Conservation (phyloP, 2,329 filamentous ascomycete genomes). For the Didymella arachidicola region DNA sequence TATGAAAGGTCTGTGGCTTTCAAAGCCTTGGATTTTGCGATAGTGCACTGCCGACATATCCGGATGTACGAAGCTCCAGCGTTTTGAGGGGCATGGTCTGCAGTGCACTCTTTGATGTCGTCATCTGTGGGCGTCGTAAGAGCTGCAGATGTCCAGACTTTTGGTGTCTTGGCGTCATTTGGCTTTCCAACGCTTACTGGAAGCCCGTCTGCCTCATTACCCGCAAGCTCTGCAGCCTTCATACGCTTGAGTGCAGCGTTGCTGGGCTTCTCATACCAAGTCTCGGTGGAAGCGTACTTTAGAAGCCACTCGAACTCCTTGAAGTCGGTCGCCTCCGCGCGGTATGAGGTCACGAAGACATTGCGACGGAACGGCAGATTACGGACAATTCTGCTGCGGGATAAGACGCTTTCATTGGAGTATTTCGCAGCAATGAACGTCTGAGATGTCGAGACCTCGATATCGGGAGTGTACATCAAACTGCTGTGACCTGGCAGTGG, state of each 20-base stretch:
- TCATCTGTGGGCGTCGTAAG: constrained; percentile 42
- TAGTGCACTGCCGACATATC: constrained; percentile 37
- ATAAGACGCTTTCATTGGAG: constrained; percentile 24
- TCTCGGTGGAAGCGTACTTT: constrained; percentile 32
- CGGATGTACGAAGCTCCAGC: constrained; percentile 16
- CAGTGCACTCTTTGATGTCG: constrained; percentile 37
- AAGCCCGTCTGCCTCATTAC: constrained; percentile 22
- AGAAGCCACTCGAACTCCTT: constrained; percentile 43
- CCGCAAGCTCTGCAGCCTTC: constrained; percentile 7
- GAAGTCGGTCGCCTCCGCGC: constrained; percentile 35
- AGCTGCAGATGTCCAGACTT: constrained; percentile 42
- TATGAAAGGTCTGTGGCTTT: constrained; percentile 32
- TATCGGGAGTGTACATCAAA: constrained; percentile 3
- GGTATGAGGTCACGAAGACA: constrained; percentile 34
- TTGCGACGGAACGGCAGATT: constrained; percentile 39
- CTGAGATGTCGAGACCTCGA: constrained; percentile 23
- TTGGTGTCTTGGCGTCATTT: constrained; percentile 13
- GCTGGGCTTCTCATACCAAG: constrained; percentile 44
- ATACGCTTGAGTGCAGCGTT: constrained; percentile 25
- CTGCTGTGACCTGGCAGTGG: constrained; percentile 2
- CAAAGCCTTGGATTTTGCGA: constrained; percentile 38
- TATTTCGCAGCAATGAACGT: constrained; percentile 36
- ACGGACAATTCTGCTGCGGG: constrained; percentile 27
- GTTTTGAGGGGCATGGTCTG: constrained; percentile 24
- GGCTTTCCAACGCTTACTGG: constrained; percentile 28